These are phyloP conservation scores for Gaeumannomyces sp. DNA, from an alignment of 2,329 filamentous ascomycete species.

Conservation along the genomic window DNA sequence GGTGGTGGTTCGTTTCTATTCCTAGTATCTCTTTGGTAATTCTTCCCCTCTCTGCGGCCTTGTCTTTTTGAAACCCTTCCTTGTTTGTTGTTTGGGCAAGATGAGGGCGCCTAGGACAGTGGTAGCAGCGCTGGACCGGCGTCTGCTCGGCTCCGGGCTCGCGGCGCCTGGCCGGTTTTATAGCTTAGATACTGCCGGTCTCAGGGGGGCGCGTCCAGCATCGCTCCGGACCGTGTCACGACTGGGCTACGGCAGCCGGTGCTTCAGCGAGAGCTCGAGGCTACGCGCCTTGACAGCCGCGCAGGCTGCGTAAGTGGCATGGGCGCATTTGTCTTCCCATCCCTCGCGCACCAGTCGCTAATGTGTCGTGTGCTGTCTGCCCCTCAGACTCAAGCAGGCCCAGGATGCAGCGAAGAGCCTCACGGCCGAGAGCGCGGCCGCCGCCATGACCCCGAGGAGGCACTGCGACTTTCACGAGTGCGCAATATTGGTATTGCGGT, in stretches of 20 bases:
- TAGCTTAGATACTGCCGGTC: conserved; percentile 1
- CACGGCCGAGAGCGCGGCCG: conserved; percentile 58
- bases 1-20: conserved; percentile 5
- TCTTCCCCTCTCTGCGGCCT: conserved; percentile 11
- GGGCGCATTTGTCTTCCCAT: background rate
- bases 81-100: conserved; percentile 17
- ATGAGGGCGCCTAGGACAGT: conserved; percentile 35
- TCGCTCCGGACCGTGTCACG: conserved; percentile 19
- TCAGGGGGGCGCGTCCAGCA: conserved; percentile 15
- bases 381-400: conserved; percentile 41
- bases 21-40: conserved; percentile 19
- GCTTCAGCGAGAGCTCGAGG: conserved; percentile 32
- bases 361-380: background rate
- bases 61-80: conserved; percentile 12
- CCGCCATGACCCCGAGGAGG: conserved; percentile 75
- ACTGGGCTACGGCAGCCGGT: conserved; percentile 25
- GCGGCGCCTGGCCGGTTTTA: conserved; percentile 4
- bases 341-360: background rate
- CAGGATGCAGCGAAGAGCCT: conserved; percentile 44
- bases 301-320: conserved; percentile 30
- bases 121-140: conserved; percentile 31
- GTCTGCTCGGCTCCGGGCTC: conserved; percentile 22
- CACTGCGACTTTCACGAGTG: conserved; percentile 69
- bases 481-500: conserved; percentile 98
- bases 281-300: conserved; percentile 29